These are phyloP conservation scores for Keqinozyma sinolaborantium DNA, from an alignment of 1,139 yeast species.

Conservation along the genomic window DNA sequence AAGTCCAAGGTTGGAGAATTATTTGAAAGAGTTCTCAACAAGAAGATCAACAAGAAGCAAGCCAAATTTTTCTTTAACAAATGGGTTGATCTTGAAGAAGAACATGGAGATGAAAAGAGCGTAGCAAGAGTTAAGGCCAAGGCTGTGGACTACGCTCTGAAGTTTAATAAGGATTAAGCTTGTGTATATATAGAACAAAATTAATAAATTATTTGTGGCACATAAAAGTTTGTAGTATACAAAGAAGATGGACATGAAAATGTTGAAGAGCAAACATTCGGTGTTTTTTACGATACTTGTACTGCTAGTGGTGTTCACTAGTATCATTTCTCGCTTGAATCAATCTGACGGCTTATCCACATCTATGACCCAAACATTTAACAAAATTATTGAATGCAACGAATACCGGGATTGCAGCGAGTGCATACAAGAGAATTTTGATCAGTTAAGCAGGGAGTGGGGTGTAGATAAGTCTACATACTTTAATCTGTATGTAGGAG, in stretches of 20 bases:
- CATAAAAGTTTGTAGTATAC: not conserved
- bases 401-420: not conserved
- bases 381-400: not conserved
- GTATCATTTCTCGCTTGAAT: not conserved
- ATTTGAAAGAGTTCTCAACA: slow-evolving; percentile 72
- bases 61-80: slow-evolving; percentile 94
- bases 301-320: not conserved
- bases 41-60: slow-evolving; percentile 80
- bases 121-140: slow-evolving; percentile 85
- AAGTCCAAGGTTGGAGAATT: slow-evolving; percentile 67
- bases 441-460: not conserved
- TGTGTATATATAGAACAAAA: not conserved
- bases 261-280: not conserved
- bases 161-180: slow-evolving; percentile 5
- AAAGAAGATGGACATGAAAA: not conserved
- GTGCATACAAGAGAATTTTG: not conserved
- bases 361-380: not conserved
- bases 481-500: not conserved
- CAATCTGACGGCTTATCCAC: too few species aligned
- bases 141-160: slow-evolving; percentile 72
- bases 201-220: too few species aligned
- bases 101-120: slow-evolving; percentile 62
- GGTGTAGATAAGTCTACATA: not conserved
- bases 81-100: slow-evolving; percentile 82
- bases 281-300: not conserved